These are phyloP conservation scores for Amaranthus tricolor DNA, from an alignment of 179 eudicot species.

Conservation along the genomic window DNA sequence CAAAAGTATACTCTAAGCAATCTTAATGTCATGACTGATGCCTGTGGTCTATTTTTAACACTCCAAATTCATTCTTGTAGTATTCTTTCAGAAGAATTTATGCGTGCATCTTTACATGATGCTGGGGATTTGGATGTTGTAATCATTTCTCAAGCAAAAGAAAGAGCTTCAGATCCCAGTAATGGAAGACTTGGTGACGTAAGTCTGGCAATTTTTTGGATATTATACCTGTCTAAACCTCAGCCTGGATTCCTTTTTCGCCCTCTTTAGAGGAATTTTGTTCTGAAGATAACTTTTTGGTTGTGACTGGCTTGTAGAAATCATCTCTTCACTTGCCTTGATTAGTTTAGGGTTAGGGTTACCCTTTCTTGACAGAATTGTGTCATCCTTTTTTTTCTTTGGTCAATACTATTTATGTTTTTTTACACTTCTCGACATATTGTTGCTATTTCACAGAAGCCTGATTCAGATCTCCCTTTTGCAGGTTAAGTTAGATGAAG, in stretches of 20 bases:
- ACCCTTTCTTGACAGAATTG: background rate
- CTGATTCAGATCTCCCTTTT: conserved; percentile 14
- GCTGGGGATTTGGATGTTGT: conserved; percentile 61
- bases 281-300: background rate
- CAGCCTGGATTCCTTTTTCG: background rate
- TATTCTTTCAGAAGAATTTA: conserved; percentile 99
- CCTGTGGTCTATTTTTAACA: conserved; percentile 40
- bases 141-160: conserved; percentile 56
- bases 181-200: conserved; percentile 73
- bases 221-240: background rate
- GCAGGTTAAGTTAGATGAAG: conserved; percentile 73
- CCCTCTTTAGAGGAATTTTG: background rate
- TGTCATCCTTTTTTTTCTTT: background rate
- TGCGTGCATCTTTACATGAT: conserved; percentile 78
- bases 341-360: background rate
- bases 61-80: conserved; percentile 83
- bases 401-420: background rate
- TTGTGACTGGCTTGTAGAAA: background rate
- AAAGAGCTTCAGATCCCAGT: conserved; percentile 40
- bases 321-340: background rate
- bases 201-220: conserved; percentile 31
- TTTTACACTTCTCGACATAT: background rate
- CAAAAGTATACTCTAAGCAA: background rate
- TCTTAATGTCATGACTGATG: conserved; percentile 3
- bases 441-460: background rate